Evolutionary conservation across 129 eudicot species (phyloP).

Genomic region (Flaveria bidentis): DNA sequence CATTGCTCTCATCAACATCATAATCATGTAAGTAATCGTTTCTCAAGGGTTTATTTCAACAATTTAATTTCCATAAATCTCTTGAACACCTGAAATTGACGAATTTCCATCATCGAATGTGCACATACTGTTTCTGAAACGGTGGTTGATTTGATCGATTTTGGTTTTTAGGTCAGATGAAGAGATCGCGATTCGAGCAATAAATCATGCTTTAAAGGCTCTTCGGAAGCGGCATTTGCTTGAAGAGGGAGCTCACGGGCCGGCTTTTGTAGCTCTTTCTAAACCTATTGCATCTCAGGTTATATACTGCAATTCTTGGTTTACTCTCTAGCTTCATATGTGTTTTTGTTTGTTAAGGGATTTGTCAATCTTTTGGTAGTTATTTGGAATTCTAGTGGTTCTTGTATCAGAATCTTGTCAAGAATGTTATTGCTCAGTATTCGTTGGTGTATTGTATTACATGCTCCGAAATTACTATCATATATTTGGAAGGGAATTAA

Average conservation of each 20-base stretch:
- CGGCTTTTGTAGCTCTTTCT: conserved; percentile 69
- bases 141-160: conserved; percentile 18
- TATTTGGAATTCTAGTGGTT: conserved; percentile 8
- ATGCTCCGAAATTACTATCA: background rate
- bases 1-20: conserved; percentile 3
- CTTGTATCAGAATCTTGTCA: conserved; percentile 11
- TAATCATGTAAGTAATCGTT: conserved; percentile 32
- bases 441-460: background rate
- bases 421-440: background rate
- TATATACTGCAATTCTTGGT: background rate
- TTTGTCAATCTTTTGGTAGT: background rate
- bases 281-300: conserved; percentile 82
- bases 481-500: conserved; percentile 6
- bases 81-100: background rate
- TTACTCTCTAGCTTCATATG: background rate
- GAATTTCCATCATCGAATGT: background rate
- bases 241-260: conserved; percentile 90
- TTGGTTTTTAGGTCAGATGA: conserved; percentile 52
- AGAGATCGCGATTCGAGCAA: conserved; percentile 57
- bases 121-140: conserved; percentile 7
- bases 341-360: background rate
- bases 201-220: conserved; percentile 72
- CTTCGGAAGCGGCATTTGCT: conserved; percentile 77
- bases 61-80: background rate
- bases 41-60: background rate